Percentiles rank a stretch among this genome's conserved stretches.
phyloP scores from a whole-genome alignment of 345 rosid genomes.

The Syzygium jambos region DNA sequence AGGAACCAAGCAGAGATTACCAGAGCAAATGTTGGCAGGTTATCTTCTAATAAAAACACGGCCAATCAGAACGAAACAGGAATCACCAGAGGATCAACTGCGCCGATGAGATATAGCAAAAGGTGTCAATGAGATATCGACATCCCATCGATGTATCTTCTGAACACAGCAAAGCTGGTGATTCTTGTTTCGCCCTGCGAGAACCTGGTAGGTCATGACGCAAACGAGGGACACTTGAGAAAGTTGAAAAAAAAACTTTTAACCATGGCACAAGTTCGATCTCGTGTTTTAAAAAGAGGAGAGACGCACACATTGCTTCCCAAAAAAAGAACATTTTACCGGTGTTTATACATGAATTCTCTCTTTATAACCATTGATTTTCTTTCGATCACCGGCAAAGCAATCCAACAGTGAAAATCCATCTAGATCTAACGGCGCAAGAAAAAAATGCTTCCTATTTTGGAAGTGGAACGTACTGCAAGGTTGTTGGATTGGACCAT shows the following conservation, averaged over 20 bases:
- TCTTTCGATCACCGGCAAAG: not conserved
- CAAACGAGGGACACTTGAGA: not conserved
- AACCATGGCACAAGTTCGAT: not conserved
- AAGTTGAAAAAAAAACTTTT: not conserved
- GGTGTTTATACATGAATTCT: not conserved
- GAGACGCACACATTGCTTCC: not conserved
- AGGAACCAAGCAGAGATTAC: not conserved
- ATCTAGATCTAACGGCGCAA: not conserved
- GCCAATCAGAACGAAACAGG: not conserved
- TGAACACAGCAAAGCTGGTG: too few relatives aligned
- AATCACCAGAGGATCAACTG: not conserved
- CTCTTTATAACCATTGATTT: not conserved
- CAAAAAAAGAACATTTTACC: not conserved
- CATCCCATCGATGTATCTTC: too few relatives aligned
- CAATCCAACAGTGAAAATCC: fast-evolving
- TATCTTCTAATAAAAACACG: not conserved
- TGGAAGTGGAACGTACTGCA: not conserved
- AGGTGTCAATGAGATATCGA: too few relatives aligned
- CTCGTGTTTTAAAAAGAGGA: too few relatives aligned
- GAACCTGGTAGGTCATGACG: not conserved
- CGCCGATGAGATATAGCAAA: too few relatives aligned
- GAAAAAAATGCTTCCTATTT: not conserved
- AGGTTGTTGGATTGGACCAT: not conserved
- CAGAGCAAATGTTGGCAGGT: not conserved
- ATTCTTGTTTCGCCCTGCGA: too few relatives aligned